These are phyloP conservation scores for Collybia nuda DNA, from an alignment of 768 basidiomycete genomes.

Conservation along the genomic window DNA sequence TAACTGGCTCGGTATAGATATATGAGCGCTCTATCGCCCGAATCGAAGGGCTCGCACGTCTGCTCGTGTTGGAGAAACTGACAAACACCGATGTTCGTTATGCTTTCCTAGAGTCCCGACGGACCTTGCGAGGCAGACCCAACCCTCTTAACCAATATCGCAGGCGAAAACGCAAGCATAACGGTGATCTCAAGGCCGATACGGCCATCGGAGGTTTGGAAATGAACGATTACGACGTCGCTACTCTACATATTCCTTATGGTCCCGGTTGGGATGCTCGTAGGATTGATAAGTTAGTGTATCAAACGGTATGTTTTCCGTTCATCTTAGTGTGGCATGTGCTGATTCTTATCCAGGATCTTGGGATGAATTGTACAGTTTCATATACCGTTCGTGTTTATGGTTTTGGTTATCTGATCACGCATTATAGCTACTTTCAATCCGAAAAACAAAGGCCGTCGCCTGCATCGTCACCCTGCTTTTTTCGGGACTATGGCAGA, in stretches of 20 bases:
- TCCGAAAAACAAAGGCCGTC: slow-evolving; percentile 58
- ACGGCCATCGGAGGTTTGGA: slow-evolving; percentile 41
- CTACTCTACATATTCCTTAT: slow-evolving; percentile 57
- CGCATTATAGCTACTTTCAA: slow-evolving; percentile 51
- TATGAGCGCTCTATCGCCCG: slow-evolving; percentile 58
- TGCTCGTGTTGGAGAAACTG: slow-evolving; percentile 63
- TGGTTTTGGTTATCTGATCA: neutral
- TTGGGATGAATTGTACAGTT: slow-evolving; percentile 57
- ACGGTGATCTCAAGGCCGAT: slow-evolving; percentile 55
- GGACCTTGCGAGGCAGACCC: slow-evolving; percentile 51
- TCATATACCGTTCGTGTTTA: neutral
- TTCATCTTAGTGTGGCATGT: neutral
- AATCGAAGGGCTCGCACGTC: slow-evolving; percentile 59
- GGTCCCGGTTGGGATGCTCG: slow-evolving; percentile 59
- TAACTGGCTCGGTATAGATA: slow-evolving; percentile 33
- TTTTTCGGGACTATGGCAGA: slow-evolving; percentile 62
- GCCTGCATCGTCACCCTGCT: slow-evolving; percentile 62
- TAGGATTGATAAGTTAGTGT: slow-evolving; percentile 55
- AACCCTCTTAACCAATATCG: slow-evolving; percentile 24
- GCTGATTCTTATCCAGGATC: slow-evolving; percentile 35
- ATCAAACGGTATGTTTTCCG: slow-evolving; percentile 46
- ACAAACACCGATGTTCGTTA: slow-evolving; percentile 40
- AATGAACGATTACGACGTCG: slow-evolving; percentile 58
- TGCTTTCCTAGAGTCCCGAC: slow-evolving; percentile 46
- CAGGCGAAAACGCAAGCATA: slow-evolving; percentile 39